Evolutionary conservation across 202 grass and related monocot genomes (phyloP).

Genomic region (Cymbopogon flexuosus): DNA sequence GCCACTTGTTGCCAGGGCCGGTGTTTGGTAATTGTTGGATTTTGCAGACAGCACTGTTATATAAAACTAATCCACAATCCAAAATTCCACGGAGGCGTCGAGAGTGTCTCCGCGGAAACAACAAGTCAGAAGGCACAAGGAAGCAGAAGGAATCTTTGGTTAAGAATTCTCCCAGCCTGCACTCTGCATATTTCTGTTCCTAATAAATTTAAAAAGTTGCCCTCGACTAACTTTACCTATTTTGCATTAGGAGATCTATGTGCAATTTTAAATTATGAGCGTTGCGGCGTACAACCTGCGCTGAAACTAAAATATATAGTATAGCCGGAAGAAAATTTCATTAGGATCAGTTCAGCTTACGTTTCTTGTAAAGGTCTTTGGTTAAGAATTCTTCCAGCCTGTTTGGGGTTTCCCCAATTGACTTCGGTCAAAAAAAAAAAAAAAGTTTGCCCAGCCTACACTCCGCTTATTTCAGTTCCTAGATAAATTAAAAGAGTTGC

Average conservation of each 20-base stretch:
- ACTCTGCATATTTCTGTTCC: neutral
- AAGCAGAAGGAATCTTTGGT: neutral
- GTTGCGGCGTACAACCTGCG: neutral
- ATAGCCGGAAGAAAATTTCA: neutral
- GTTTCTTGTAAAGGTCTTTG: neutral
- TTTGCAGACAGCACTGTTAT: neutral
- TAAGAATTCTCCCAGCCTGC: neutral
- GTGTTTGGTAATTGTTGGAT: constrained; percentile 9
- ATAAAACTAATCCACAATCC: neutral
- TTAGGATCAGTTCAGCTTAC: neutral
- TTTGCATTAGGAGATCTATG: neutral
- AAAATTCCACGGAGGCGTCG: constrained; percentile 18
- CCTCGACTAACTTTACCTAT: neutral
- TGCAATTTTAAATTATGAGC: neutral
- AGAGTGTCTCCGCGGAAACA: constrained; percentile 32
- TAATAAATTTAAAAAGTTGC: neutral
- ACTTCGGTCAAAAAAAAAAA: no score
- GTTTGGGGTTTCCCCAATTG: no score
- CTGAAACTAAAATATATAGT: no score
- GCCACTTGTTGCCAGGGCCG: constrained; percentile 1
- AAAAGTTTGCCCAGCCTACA: no score
- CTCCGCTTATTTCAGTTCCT: no score
- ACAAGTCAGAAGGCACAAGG: constrained; percentile 18
- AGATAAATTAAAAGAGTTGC: no score
- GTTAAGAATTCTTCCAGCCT: no score